phyloP scores from a whole-genome alignment of 805 yeast species.

The Wickerhamomyces chambardii region DNA sequence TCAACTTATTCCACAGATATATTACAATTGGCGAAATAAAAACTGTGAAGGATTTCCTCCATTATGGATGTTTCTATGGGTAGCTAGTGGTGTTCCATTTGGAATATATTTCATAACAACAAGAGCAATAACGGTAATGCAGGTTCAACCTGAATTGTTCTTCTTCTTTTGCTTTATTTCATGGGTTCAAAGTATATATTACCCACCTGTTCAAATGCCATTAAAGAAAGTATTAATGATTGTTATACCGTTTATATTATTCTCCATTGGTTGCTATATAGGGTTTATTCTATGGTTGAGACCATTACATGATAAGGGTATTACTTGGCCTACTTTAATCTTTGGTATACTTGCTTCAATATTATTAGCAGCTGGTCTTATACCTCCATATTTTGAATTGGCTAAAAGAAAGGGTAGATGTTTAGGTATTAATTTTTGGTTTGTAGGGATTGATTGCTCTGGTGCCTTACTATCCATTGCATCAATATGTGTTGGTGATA shows the following conservation, averaged over 20 bases:
- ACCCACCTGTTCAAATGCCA: slow-evolving; percentile 59
- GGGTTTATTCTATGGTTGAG: slow-evolving; percentile 69
- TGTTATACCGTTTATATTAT: slow-evolving; percentile 27
- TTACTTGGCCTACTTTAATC: slow-evolving; percentile 63
- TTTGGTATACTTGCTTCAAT: slow-evolving; percentile 74
- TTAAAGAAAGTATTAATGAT: slow-evolving; percentile 26
- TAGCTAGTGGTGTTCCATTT: slow-evolving; percentile 71
- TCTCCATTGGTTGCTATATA: slow-evolving; percentile 50
- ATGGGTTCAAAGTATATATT: slow-evolving; percentile 58
- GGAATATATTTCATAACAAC: slow-evolving; percentile 71
- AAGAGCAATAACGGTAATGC: slow-evolving; percentile 68
- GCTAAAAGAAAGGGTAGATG: slow-evolving; percentile 76
- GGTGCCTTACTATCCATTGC: slow-evolving; percentile 81
- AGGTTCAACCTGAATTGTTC: slow-evolving; percentile 87
- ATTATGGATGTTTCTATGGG: slow-evolving; percentile 83
- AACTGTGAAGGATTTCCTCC: slow-evolving; percentile 86
- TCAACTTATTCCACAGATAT: slow-evolving; percentile 81
- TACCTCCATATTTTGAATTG: slow-evolving; percentile 88
- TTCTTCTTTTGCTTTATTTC: slow-evolving; percentile 57
- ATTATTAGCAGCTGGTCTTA: slow-evolving; percentile 58
- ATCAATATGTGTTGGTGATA: slow-evolving; percentile 45
- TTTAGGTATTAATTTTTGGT: slow-evolving; percentile 81
- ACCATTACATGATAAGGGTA: slow-evolving; percentile 40
- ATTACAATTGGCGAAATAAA: slow-evolving; percentile 63
- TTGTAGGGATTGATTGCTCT: slow-evolving; percentile 61